Evolutionary conservation across 805 yeast genomes (phyloP).

Genomic region (Lipomyces kockii): DNA sequence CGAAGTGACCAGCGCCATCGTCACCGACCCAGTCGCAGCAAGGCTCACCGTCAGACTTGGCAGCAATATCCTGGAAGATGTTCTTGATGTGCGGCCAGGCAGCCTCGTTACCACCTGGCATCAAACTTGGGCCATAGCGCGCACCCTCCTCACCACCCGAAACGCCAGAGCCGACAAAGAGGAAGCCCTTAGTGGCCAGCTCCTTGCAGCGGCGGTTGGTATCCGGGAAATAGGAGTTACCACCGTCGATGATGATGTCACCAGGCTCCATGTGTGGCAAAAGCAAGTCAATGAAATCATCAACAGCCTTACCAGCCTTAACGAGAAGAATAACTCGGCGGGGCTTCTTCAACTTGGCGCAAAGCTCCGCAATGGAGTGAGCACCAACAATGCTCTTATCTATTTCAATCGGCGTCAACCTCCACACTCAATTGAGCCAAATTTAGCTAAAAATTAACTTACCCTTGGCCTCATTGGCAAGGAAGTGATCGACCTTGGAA

Average conservation of each 20-base stretch:
- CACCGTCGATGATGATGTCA: conserved; percentile 99
- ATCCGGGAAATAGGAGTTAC: conserved; percentile 99
- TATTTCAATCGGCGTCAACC: conserved; percentile 2
- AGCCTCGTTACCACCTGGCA: conserved; percentile 98
- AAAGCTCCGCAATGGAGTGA: conserved; percentile 84
- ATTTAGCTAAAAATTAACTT: background rate
- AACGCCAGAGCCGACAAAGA: conserved; percentile 98
- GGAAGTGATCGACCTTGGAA: conserved; percentile 91
- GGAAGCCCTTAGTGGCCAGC: conserved; percentile 81
- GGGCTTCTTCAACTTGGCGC: conserved; percentile 91
- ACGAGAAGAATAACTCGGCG: conserved; percentile 93
- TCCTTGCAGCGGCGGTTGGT: conserved; percentile 95
- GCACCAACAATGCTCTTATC: conserved; percentile 91
- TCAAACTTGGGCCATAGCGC: conserved; percentile 96
- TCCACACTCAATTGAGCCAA: background rate
- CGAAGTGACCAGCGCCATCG: conserved; percentile 98
- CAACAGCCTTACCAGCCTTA: conserved; percentile 97
- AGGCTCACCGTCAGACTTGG: conserved; percentile 97
- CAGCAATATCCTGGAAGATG: conserved; percentile 94
- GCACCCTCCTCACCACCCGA: conserved; percentile 99
- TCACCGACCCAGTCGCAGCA: conserved; percentile 99
- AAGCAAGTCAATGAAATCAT: conserved; percentile 83
- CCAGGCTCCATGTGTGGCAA: conserved; percentile 92
- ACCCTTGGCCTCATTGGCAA: conserved; percentile 95
- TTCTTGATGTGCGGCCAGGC: conserved; percentile 99